phyloP scores from a whole-genome alignment of 73 alveolate genomes.

The Breviolum minutum region DNA sequence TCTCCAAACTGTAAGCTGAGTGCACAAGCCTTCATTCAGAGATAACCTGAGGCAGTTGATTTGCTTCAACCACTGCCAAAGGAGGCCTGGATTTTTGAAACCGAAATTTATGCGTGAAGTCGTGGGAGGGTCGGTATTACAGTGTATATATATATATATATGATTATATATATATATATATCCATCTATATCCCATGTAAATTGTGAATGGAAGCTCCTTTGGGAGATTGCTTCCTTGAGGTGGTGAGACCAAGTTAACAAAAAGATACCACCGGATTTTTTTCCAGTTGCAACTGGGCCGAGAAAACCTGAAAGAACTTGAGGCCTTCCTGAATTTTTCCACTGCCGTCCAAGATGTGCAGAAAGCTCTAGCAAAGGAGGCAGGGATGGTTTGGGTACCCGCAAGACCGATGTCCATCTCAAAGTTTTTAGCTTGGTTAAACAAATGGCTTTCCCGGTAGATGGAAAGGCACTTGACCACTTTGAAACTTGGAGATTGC shows the following conservation, averaged over 20 bases:
- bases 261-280: not conserved
- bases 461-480: not conserved
- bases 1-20: too few species aligned
- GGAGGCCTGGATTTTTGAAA: too few species aligned
- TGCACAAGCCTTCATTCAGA: too few species aligned
- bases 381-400: not conserved
- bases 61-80: too few species aligned
- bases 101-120: too few species aligned
- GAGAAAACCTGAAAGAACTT: too few species aligned
- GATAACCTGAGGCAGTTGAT: too few species aligned
- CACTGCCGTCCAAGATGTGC: slow-evolving; percentile 8
- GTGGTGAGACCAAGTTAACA: not conserved
- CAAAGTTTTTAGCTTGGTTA: not conserved
- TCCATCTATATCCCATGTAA: not conserved
- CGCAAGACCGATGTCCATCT: too few species aligned
- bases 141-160: not conserved
- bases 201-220: too few species aligned
- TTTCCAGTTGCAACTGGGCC: not conserved
- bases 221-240: not conserved
- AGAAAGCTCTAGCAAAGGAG: not conserved
- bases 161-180: not conserved
- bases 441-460: not conserved
- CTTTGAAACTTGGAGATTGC: not conserved
- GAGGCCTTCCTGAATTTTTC: not conserved
- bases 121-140: too few species aligned